Evolutionary conservation across 1,284 basidiomycete genomes (phyloP).

Genomic region (Austroboletus novae-zelandiae): DNA sequence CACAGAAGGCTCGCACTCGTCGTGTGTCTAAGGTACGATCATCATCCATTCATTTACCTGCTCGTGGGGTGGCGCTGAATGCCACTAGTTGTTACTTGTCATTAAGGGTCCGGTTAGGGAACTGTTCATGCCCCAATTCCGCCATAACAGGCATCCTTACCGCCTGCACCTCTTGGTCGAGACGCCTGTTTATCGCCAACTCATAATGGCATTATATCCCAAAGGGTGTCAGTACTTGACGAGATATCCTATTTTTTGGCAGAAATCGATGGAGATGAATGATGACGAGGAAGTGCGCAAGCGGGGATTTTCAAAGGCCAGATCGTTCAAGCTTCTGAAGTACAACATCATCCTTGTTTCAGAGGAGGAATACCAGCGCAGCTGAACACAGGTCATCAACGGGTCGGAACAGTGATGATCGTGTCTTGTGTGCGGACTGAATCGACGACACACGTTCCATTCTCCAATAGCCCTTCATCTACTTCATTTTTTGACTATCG

Average conservation of each 20-base stretch:
- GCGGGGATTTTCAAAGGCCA: conserved; percentile 60
- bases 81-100: too few relatives aligned
- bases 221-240: conserved; percentile 64
- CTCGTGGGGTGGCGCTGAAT: too few relatives aligned
- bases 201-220: conserved; percentile 75
- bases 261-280: conserved; percentile 51
- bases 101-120: conserved; percentile 75
- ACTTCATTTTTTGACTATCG: too few relatives aligned
- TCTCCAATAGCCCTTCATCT: too few relatives aligned
- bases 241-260: conserved; percentile 68
- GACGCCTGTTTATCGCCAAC: conserved; percentile 67
- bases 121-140: conserved; percentile 53
- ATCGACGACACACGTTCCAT: not conserved
- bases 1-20: too few relatives aligned
- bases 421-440: not conserved
- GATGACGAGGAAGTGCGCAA: conserved; percentile 54
- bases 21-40: too few relatives aligned
- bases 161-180: conserved; percentile 78
- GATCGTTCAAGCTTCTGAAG: conserved; percentile 59
- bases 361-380: conserved; percentile 32
- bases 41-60: too few relatives aligned
- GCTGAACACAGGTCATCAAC: conserved; percentile 2
- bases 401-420: not conserved
- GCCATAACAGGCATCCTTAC: conserved; percentile 78
- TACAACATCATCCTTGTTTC: conserved; percentile 58